Evolutionary conservation across 176 grass and related monocot species (phyloP).

Genomic region (Oryza australiensis): DNA sequence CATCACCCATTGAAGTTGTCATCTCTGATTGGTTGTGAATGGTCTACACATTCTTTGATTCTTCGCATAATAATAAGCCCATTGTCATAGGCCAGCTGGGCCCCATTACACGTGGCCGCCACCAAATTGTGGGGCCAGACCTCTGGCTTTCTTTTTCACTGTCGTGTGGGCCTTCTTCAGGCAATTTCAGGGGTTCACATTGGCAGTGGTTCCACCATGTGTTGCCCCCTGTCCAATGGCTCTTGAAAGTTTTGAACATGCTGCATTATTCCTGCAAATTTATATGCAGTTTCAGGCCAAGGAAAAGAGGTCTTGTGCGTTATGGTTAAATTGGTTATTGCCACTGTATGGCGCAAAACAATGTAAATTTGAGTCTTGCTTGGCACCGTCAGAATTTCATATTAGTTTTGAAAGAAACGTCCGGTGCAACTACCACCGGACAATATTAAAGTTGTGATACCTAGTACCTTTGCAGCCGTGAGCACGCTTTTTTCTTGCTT

Average conservation of each 20-base stretch:
- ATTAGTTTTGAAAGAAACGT: background rate
- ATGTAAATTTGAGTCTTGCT: background rate
- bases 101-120: constrained; percentile 33
- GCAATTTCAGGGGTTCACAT: constrained; percentile 34
- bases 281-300: background rate
- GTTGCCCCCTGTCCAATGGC: constrained; percentile 39
- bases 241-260: constrained; percentile 20
- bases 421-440: too few species aligned
- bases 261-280: constrained; percentile 32
- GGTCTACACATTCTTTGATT: background rate
- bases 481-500: background rate
- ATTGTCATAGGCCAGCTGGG: background rate
- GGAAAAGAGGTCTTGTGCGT: background rate
- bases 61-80: constrained; percentile 7
- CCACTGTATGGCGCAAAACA: background rate
- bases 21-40: background rate
- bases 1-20: background rate
- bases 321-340: background rate
- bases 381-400: background rate
- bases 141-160: background rate
- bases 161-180: constrained; percentile 45
- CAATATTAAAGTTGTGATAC: background rate
- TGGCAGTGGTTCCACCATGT: constrained; percentile 46
- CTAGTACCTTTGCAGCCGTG: background rate
- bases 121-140: constrained; percentile 36